Evolutionary conservation across 2,329 filamentous ascomycete genomes (phyloP).

Genomic region (Clonostachys rhizophaga): DNA sequence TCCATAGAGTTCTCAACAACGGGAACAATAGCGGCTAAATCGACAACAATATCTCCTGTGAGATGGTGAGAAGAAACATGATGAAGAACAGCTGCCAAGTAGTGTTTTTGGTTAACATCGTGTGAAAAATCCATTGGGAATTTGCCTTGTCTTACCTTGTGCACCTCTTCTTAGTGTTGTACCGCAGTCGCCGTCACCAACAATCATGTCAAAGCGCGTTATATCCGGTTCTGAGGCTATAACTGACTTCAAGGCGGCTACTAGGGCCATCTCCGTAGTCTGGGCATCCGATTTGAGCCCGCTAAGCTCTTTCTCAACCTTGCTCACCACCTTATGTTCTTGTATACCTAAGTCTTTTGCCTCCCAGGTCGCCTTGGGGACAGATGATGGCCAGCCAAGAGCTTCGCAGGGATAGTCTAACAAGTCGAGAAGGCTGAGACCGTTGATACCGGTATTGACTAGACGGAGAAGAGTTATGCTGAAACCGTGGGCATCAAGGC

Average conservation of each 20-base stretch:
- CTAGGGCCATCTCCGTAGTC: neutral
- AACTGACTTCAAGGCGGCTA: neutral
- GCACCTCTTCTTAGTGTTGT: neutral
- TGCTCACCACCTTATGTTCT: neutral
- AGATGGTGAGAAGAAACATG: neutral
- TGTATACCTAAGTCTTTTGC: slow-evolving; percentile 19
- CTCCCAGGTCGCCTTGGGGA: slow-evolving; percentile 61
- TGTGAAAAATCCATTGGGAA: too few species aligned
- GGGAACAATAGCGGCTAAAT: neutral
- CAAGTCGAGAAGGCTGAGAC: slow-evolving; percentile 60
- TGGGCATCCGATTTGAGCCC: neutral
- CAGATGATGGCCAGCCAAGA: slow-evolving; percentile 63
- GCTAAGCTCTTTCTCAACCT: neutral
- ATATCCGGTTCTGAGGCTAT: neutral
- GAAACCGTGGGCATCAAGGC: slow-evolving; percentile 71
- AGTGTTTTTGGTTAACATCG: too few species aligned
- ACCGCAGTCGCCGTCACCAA: neutral
- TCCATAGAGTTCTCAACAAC: neutral
- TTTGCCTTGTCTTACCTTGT: neutral
- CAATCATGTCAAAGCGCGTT: neutral
- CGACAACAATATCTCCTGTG: neutral
- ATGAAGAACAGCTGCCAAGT: slow-evolving; percentile 20
- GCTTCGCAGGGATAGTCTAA: slow-evolving; percentile 67
- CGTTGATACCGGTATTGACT: slow-evolving; percentile 47
- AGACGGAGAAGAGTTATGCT: slow-evolving; percentile 67